Base-by-base conservation (phyloP, 1,139 yeast species). In the Magnusiomyces tetraspermus region DNA sequence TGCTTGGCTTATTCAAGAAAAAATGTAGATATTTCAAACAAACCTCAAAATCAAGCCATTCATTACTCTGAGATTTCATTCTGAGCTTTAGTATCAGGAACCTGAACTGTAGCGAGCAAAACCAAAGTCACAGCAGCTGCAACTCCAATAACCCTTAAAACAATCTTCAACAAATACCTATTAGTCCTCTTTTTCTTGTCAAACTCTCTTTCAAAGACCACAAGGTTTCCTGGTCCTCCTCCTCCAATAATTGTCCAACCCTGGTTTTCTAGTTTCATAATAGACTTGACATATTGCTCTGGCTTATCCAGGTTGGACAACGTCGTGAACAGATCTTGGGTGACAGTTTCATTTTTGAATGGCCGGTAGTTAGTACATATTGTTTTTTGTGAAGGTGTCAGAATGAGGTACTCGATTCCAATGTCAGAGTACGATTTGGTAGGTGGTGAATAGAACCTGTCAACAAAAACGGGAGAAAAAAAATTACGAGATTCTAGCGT, bases 241-340 rank as follows among this genome's bases (percentile, higher is more conserved):
- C 74, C 71, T 1, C 81, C 83, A 47, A 75, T 68, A 46, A 78
- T 62, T 50, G 64, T 67, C 80, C 80, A 79, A 2, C 73, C 71
- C 42, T 66, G 60, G 26, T 63, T 64, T 52, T 75, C 74, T 26
- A 77, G 63, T 54, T 63, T 67, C 48, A 67, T 66, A 6, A 73
- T 67, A 6, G 65, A 54, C 36, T 64, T 65, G 53, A 69, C 61
- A 57, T 67, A 63, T 46, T 57, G 48, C 54, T 70, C 68, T 47
- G 72, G 64, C 61, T 69, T 56, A 13, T 66, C 63, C 50, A 80
- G 67, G 38, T 67, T 69, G 28, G 71, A 70, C 52, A 80, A 70
- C 17, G 77, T 67, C 2, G 74, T 66, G 49, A 78, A 73, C 55
- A 78, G 66, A 58, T 79, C 83, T 43, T 76, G 73, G 66, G 59